A percentile compares a stretch with the other conserved stretches of the same genome.
Evolutionary conservation across 2,329 filamentous ascomycete species (phyloP).

Genomic region (Cladosporium cucumerinum): DNA sequence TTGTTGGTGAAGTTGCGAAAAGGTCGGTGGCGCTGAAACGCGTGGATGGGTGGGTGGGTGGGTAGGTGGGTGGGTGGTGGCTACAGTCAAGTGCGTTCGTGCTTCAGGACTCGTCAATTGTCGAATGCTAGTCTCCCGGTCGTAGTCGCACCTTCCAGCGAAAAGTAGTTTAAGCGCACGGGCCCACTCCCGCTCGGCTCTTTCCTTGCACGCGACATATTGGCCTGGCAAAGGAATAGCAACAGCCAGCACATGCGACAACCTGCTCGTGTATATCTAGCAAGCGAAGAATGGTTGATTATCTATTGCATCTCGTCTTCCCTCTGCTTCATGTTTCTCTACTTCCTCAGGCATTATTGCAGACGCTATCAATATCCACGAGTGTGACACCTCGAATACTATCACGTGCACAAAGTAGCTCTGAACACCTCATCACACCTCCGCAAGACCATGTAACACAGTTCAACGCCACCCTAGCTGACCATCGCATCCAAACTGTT

Average conservation of each 20-base stretch:
- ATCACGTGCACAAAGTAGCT: background rate
- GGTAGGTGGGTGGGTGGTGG: background rate
- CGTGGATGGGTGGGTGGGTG: background rate
- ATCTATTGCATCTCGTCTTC: background rate
- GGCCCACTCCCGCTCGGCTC: constrained; percentile 1
- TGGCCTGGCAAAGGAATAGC: background rate
- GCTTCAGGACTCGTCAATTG: constrained; percentile 1
- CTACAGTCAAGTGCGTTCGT: background rate
- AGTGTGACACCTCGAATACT: background rate
- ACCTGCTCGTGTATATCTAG: background rate
- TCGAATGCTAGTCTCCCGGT: constrained; percentile 6
- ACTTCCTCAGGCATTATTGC: background rate
- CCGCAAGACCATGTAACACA: background rate
- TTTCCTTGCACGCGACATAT: constrained; percentile 1
- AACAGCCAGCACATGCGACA: background rate
- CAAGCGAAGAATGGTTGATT: background rate
- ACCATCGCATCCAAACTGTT: background rate
- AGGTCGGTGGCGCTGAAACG: background rate
- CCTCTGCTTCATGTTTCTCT: background rate
- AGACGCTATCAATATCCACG: background rate
- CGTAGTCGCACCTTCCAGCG: background rate
- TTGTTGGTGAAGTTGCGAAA: background rate
- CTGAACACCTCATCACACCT: background rate
- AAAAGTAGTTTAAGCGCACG: background rate
- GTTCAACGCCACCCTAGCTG: background rate